Evolutionary conservation across 345 rosid species (phyloP).

Genomic region (Euphorbia lathyris): DNA sequence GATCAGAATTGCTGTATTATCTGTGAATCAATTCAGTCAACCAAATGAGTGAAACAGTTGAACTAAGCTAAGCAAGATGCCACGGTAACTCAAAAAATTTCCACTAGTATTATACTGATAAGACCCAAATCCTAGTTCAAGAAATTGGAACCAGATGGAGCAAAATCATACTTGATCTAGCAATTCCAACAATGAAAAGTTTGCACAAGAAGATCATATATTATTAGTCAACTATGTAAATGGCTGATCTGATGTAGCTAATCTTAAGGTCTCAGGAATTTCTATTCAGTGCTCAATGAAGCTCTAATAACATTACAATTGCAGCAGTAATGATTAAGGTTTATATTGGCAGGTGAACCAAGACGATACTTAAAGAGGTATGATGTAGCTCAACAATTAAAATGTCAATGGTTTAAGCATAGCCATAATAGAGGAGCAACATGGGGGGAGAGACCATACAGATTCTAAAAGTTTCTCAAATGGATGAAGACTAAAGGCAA

Average conservation of each 20-base stretch:
- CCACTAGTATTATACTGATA: background rate
- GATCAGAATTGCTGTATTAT: background rate
- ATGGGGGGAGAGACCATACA: background rate
- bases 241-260: background rate
- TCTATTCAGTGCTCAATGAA: background rate
- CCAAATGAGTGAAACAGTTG: background rate
- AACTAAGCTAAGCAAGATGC: background rate
- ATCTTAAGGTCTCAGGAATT: background rate
- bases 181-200: too few relatives aligned
- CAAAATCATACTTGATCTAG: too few relatives aligned
- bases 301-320: background rate
- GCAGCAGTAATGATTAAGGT: background rate
- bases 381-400: background rate
- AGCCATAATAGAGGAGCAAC: background rate
- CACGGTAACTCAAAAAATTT: background rate
- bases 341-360: background rate
- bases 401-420: background rate
- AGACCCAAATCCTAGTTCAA: background rate
- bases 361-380: background rate
- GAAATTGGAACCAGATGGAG: too few relatives aligned
- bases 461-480: too few relatives aligned
- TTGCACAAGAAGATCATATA: background rate
- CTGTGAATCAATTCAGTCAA: background rate
- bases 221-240: background rate
- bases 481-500: too few relatives aligned